Base-by-base conservation (phyloP, 116 monocot species). In the Papilionanthe hybrid region DNA sequence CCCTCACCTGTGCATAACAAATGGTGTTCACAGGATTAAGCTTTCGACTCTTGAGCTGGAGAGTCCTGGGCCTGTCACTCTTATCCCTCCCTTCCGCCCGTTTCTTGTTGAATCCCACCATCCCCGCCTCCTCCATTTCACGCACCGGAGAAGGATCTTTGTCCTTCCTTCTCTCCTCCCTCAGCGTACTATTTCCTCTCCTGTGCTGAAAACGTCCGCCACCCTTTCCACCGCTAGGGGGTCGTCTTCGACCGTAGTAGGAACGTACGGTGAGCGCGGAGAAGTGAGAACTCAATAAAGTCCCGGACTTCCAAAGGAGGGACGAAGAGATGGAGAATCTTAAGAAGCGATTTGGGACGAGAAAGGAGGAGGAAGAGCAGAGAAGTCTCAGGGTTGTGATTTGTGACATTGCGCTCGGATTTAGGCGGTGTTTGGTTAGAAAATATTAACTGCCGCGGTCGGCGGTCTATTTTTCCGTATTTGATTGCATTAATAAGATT, bases 1-100 rank as follows among this genome's bases (percentile, higher is more conserved):
- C n/a, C 0, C 22, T 50, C 56, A 94, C 96, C 96, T 96, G 96
- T 43, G 92, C 85, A 72, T 96, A 94, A 72, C 92, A 91, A 60
- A 80, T 88, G 66, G 96, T 96, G 63, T 82, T 96, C 42, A 91
- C 77, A 15, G 96, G 94, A 57, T 96, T 94, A 56, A 94, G 79
- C 83, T 87, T 94, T 42, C 89, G 89, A 15, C 53, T 83, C 85
- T 96, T 96, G 37, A 93, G 85, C 88, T 91, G 90, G 20, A 94
- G 72, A 23, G 65, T 82, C 72, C 73, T 92, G 19, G 82, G 78
- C 85, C 84, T 88, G 19, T 18, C 60, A 58, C 76, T 75, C 42
- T 83, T 80, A 76, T 94, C 96, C 60, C 72, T 86, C 27, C 94
- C 94, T 75, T 94, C 90, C 42, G 94, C 96, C 82, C 96, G 82